Base-by-base conservation (phyloP, 345 rosid genomes). In the Triadica sebifera region DNA sequence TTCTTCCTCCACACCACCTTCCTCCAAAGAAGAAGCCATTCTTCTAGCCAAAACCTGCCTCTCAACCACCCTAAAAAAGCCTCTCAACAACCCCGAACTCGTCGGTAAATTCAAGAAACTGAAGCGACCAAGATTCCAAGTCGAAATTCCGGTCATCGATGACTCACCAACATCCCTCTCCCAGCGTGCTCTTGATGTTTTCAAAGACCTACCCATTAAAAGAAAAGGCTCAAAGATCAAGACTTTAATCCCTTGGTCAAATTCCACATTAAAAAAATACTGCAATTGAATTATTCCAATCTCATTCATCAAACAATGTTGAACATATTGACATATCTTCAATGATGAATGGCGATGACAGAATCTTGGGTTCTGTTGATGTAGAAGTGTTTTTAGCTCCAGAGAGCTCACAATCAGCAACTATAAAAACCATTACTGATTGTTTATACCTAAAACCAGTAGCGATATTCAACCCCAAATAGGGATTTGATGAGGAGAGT, bases 21-120 rank as follows among this genome's bases (percentile, higher is more conserved):
- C 76, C 19, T 83, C 97, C 71, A 92, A 82, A 80, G 97, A 89
- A 83, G 96, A 92, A 79, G 94, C 98, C 73, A 84, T 92, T 61
- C 84, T 81, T 71, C 93, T 89, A 82, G 94, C 94, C 81, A 92
- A 86, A 69, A 90, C 87, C 76, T 91, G 91, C 79, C 89, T 93
- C 82, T 80, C 88, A 87, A 84, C 86, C 71, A 82, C 89, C 76
- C 84, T 90, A 39, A 78, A 84, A 74, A 93, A 87, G 85, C 92
- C 96, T 49, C 87, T 91, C 56, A 87, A 90, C 84, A 91, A 89
- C 77, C 94, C 93, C 19, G 90, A 86, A 73, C 88, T 90, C 22
- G 76, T 87, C 6, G 89, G 90, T 9, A 89, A 87, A 68, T 84
- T 89, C 80, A 94, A 86, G 87, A 94, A 88, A 65, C 72, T 89